These are phyloP conservation scores for Plasmodium blacklocki DNA, from an alignment of 169 alveolate genomes.

Conservation along the genomic window DNA sequence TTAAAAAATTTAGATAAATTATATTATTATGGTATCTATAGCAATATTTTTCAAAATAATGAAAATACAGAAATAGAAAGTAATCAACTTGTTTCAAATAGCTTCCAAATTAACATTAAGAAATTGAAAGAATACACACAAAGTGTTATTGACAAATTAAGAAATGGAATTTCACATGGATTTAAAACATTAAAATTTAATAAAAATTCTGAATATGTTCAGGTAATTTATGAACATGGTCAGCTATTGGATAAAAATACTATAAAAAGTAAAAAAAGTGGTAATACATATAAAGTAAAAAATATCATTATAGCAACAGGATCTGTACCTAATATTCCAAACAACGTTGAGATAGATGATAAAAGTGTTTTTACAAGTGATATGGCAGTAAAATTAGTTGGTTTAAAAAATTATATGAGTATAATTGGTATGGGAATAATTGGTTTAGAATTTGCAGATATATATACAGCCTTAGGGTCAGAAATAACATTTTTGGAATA, in stretches of 20 bases:
- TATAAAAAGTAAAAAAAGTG: slow-evolving; percentile 57
- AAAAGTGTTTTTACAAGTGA: slow-evolving; percentile 80
- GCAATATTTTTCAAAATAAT: slow-evolving; percentile 10
- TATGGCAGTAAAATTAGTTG: slow-evolving; percentile 73
- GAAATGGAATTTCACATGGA: slow-evolving; percentile 42
- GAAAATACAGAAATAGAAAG: slow-evolving; percentile 35
- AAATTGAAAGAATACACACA: slow-evolving; percentile 47
- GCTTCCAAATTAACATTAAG: slow-evolving; percentile 10
- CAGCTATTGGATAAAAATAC: slow-evolving; percentile 34
- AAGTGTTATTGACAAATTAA: slow-evolving; percentile 16
- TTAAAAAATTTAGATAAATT: slow-evolving; percentile 70
- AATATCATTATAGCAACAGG: slow-evolving; percentile 82
- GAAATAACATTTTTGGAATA: slow-evolving; percentile 78
- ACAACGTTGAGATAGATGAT: slow-evolving; percentile 66
- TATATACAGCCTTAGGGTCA: slow-evolving; percentile 79
- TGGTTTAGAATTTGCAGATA: slow-evolving; percentile 81
- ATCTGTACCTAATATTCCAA: slow-evolving; percentile 78
- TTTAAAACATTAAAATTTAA: slow-evolving; percentile 30
- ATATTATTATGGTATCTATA: slow-evolving; percentile 69
- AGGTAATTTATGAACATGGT: slow-evolving; percentile 75
- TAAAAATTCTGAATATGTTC: slow-evolving; percentile 61
- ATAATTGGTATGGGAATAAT: slow-evolving; percentile 81
- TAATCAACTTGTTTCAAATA: slow-evolving; percentile 47
- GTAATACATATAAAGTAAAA: slow-evolving; percentile 46
- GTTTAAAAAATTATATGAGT: slow-evolving; percentile 56